Conservation (phyloP, 495 filamentous ascomycete species). For the Penicillium psychrofluorescens region DNA sequence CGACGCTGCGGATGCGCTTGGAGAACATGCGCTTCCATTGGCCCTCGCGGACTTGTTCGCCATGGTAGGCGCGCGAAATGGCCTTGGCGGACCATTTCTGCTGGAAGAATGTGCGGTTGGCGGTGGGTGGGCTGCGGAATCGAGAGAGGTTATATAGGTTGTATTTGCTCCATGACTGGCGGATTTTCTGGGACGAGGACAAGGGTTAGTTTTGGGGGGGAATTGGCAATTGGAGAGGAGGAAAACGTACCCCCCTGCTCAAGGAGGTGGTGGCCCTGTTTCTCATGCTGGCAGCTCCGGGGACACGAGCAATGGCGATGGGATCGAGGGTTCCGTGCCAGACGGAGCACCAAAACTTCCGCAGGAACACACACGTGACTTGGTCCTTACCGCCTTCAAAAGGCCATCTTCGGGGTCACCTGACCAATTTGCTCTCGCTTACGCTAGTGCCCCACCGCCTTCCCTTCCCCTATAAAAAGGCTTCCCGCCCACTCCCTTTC, state of each 20-base stretch:
- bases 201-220: slow-evolving; percentile 6
- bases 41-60: slow-evolving; percentile 82
- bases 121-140: slow-evolving; percentile 29
- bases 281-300: slow-evolving; percentile 31
- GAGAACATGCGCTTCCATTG: slow-evolving; percentile 92
- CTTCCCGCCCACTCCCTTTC: slow-evolving; percentile 8
- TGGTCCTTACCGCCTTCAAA: too few relatives aligned
- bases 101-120: slow-evolving; percentile 74
- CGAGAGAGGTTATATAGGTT: slow-evolving; percentile 82
- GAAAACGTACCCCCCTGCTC: slow-evolving; percentile 32
- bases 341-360: slow-evolving; percentile 29
- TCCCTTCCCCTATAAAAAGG: slow-evolving; percentile 17
- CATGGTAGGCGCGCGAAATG: slow-evolving; percentile 77
- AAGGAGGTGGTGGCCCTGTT: slow-evolving; percentile 41
- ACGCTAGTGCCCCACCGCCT: slow-evolving; percentile 14
- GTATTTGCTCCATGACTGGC: slow-evolving; percentile 97
- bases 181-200: slow-evolving; percentile 60
- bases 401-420: too few relatives aligned
- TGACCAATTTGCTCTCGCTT: slow-evolving; percentile 26
- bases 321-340: too few relatives aligned
- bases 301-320: slow-evolving; percentile 4
- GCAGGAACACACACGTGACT: slow-evolving; percentile 21
- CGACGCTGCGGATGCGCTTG: slow-evolving; percentile 64
- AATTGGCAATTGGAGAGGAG: not conserved
- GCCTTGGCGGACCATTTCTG: slow-evolving; percentile 95